A percentile compares a stretch with the other conserved stretches of the same genome.
Conservation (phyloP, 1,284 basidiomycete species). For the Trametes pubescens region DNA sequence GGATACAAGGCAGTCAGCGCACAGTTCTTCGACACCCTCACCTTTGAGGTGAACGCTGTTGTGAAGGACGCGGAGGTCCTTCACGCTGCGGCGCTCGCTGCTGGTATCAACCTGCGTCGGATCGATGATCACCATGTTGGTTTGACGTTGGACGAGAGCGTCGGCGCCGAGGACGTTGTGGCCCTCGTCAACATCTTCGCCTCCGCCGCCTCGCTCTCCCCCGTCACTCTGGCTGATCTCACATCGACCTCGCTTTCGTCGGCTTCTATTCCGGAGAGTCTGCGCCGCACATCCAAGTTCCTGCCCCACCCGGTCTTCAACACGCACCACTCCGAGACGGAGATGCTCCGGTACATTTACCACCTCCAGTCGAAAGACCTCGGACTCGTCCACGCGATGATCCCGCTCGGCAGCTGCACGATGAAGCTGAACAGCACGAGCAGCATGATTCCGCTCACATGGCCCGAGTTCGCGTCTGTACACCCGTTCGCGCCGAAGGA, state of each 20-base stretch:
- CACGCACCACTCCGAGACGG: conserved; percentile 95
- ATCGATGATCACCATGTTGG: conserved; percentile 85
- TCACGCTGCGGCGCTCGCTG: conserved; percentile 73
- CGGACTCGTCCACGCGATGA: conserved; percentile 96
- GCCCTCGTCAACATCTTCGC: conserved; percentile 87
- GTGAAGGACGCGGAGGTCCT: conserved; percentile 69
- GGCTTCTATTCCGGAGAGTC: conserved; percentile 59
- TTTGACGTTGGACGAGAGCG: conserved; percentile 93
- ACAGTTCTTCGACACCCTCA: conserved; percentile 93
- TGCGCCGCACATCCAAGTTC: conserved; percentile 80
- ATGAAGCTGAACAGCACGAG: conserved; percentile 98
- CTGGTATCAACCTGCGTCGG: conserved; percentile 85
- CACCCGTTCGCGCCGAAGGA: conserved; percentile 94
- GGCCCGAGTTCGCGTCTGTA: conserved; percentile 89
- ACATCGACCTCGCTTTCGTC: conserved; percentile 47
- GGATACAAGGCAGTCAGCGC: conserved; percentile 76
- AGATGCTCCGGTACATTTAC: conserved; percentile 97
- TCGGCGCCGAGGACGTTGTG: conserved; percentile 78
- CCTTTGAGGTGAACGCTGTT: conserved; percentile 78
- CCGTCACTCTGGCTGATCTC: conserved; percentile 54
- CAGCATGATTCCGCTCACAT: conserved; percentile 96
- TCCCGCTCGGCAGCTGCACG: conserved; percentile 94
- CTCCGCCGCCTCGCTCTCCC: conserved; percentile 54
- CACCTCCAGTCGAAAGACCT: conserved; percentile 95
- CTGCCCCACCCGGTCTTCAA: conserved; percentile 94